phyloP scores from a whole-genome alignment of 2,329 filamentous ascomycete genomes.

The Alternaria sp. region DNA sequence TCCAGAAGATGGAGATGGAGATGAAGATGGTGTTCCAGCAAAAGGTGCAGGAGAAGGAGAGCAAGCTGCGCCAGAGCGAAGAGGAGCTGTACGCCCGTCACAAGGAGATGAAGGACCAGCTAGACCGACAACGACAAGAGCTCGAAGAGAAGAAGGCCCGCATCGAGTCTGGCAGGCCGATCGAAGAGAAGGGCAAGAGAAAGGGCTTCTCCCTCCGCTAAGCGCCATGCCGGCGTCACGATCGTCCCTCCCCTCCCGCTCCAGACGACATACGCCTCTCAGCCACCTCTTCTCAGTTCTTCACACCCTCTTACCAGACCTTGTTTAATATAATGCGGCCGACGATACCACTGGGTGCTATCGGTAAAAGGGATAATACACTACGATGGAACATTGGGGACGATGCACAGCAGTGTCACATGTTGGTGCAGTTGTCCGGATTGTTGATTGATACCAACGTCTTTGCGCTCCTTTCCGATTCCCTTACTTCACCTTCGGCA shows the following conservation, averaged over 20 bases:
- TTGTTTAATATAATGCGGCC: conserved; percentile 52
- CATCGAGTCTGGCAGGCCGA: conserved; percentile 90
- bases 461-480: conserved; percentile 52
- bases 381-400: conserved; percentile 41
- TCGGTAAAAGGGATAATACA: conserved; percentile 49
- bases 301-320: conserved; percentile 49
- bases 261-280: conserved; percentile 38
- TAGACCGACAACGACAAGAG: conserved; percentile 92
- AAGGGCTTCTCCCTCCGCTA: conserved; percentile 99
- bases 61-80: conserved; percentile 99
- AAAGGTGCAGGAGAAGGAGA: conserved; percentile 99
- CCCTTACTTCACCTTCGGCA: conserved; percentile 42
- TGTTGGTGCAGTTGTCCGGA: conserved; percentile 50
- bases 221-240: conserved; percentile 25
- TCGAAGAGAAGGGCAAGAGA: conserved; percentile 98
- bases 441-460: conserved; percentile 56
- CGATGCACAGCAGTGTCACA: conserved; percentile 43
- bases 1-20: conserved; percentile 99
- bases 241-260: conserved; percentile 19
- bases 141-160: conserved; percentile 98
- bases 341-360: conserved; percentile 53
- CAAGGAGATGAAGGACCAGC: conserved; percentile 99
- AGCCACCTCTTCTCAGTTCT: conserved; percentile 47
- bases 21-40: conserved; percentile 99
- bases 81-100: conserved; percentile 98